Conservation (phyloP, 1,284 basidiomycete species). For the Phlebopus sp. region DNA sequence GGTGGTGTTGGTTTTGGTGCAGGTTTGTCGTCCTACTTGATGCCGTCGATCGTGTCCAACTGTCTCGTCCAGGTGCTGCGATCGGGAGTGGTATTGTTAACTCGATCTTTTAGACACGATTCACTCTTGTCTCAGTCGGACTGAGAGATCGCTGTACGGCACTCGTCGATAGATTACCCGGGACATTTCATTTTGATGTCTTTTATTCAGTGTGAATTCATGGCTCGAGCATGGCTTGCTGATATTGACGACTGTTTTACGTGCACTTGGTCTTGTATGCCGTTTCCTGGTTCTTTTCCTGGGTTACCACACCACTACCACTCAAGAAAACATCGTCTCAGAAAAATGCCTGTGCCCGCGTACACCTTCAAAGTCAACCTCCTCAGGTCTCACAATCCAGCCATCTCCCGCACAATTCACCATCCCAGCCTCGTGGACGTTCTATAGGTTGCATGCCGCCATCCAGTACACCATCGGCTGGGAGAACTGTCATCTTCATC, state of each 20-base stretch:
- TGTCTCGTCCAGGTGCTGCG: conserved; percentile 37
- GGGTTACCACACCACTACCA: no score
- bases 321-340: neutral
- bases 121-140: neutral
- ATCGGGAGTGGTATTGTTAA: conserved; percentile 45
- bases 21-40: conserved; percentile 34
- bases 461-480: conserved; percentile 10
- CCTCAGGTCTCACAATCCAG: neutral
- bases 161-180: neutral
- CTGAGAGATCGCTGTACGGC: neutral
- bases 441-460: conserved; percentile 8
- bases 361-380: conserved; percentile 7
- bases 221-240: no score
- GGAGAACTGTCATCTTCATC: conserved; percentile 8
- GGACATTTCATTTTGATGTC: neutral
- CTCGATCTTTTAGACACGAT: conserved; percentile 40
- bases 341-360: conserved; percentile 3
- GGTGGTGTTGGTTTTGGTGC: conserved; percentile 63
- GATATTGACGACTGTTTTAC: no score
- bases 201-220: no score
- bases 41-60: neutral
- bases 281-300: no score
- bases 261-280: no score
- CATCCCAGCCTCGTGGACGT: conserved; percentile 8
- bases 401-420: conserved; percentile 10